phyloP scores from a whole-genome alignment of 176 grass and related monocot genomes.

The Oryza longistaminata region DNA sequence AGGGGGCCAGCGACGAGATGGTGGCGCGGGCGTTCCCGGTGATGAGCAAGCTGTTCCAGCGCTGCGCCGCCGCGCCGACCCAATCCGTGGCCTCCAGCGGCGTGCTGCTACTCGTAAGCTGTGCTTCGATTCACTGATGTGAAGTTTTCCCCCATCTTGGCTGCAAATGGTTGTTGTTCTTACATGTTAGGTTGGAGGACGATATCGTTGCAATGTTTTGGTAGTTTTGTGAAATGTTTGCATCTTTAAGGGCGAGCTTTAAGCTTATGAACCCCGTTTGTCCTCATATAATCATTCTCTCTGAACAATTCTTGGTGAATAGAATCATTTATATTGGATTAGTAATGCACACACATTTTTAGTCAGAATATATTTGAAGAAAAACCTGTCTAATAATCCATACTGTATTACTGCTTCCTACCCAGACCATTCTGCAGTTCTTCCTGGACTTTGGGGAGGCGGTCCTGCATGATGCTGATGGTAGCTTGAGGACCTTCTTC shows the following conservation, averaged over 20 bases:
- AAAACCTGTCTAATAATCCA: conserved; percentile 11
- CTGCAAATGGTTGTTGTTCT: neutral
- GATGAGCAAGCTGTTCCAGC: conserved; percentile 93
- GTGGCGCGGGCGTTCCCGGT: conserved; percentile 79
- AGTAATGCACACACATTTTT: conserved; percentile 24
- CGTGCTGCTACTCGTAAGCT: conserved; percentile 64
- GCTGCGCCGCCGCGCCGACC: conserved; percentile 61
- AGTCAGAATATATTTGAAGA: neutral
- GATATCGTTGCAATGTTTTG: neutral
- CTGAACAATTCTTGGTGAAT: neutral
- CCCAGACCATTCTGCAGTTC: conserved; percentile 92
- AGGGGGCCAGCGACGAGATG: conserved; percentile 66
- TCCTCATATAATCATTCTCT: neutral
- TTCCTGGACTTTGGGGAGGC: conserved; percentile 98
- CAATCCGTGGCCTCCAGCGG: conserved; percentile 78
- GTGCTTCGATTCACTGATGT: neutral
- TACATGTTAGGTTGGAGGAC: neutral
- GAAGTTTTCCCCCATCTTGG: neutral
- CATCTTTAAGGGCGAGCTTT: neutral
- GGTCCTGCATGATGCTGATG: conserved; percentile 89
- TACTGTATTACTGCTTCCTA: conserved; percentile 32
- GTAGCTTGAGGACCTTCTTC: conserved; percentile 82
- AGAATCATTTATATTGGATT: neutral
- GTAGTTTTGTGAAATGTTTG: neutral
- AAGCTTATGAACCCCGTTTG: neutral